Percentiles rank a stretch among this genome's conserved stretches.
phyloP scores from a whole-genome alignment of 495 filamentous ascomycete genomes.

The Hyaloscypha hepaticicola region DNA sequence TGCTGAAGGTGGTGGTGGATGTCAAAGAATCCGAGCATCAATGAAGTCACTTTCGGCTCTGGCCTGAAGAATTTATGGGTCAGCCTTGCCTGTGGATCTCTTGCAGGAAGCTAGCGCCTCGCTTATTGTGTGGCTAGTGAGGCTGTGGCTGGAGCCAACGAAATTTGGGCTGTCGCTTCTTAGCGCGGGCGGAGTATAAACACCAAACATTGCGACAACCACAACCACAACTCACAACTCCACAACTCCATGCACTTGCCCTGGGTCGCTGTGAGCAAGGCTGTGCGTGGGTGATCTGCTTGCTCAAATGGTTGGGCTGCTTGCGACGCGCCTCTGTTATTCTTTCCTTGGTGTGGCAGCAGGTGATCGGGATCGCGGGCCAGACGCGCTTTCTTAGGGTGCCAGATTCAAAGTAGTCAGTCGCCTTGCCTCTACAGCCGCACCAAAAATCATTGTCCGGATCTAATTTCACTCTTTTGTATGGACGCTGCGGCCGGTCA shows the following conservation, averaged over 20 bases:
- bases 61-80: background rate
- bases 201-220: background rate
- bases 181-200: background rate
- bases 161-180: background rate
- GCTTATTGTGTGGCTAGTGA: background rate
- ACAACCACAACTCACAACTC: background rate
- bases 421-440: background rate
- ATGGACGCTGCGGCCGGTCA: slow-evolving; percentile 15
- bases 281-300: background rate
- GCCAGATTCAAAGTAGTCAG: background rate
- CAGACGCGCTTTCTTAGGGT: background rate
- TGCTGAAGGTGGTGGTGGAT: background rate
- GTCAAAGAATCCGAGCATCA: background rate
- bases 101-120: background rate
- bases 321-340: background rate
- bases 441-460: background rate
- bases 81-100: background rate
- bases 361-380: background rate
- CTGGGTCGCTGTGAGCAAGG: background rate
- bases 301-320: background rate
- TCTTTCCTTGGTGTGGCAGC: background rate
- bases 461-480: slow-evolving; percentile 2
- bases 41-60: background rate
- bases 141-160: background rate
- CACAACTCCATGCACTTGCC: background rate